Evolutionary conservation across 805 yeast species (phyloP), one percentile per base, ranked within the genome.

Genomic region (Teunomyces cretensis): DNA sequence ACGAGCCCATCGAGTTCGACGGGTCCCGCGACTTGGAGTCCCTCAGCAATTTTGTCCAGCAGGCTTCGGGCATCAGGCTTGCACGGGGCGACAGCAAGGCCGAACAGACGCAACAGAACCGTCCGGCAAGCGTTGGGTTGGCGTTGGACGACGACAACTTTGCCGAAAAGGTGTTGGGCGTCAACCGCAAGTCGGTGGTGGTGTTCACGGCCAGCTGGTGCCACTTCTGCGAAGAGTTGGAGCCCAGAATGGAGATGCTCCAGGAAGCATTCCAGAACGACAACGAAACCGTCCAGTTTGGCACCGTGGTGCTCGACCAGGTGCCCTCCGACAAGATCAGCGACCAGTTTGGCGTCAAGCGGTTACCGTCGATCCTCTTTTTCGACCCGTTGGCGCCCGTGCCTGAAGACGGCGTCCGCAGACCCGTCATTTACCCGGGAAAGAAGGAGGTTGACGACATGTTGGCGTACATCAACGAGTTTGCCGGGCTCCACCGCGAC

Each of bases 201-300:
- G 73, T 79, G 2, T 78, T 84, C 54, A 77, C 86, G 4, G 80
- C 84, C 12, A 68, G 74, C 32, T 78, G 85, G 83, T 81, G 88
- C 58, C 75, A 70, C 15, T 75, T 78, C 56, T 83, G 88, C 65
- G 70, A 76, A 60, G 61, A 65, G 14, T 63, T 83, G 52, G 67
- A 71, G 46, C 84, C 86, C 2, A 62, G 60, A 8, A 79, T 80
- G 68, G 75, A 70, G 36, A 49, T 64, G 41, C 62, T 82, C 42
- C 83, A 86, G 4, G 57, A 63, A n/a, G 75, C 76, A 38, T 74
- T 65, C 36, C 53, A 52, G 15, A 75, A 62, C 28, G 74, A 78
- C 47, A 52, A 64, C 14, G 48, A 43, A 9, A 45, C 70, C 63
- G 49, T 83, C 61, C 49, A 48, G 22, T 55, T 64, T 51, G 67